A percentile compares a stretch with the other conserved stretches of the same genome.
phyloP scores from a whole-genome alignment of 2,329 filamentous ascomycete species.

The Chrysosporium queenslandicum region DNA sequence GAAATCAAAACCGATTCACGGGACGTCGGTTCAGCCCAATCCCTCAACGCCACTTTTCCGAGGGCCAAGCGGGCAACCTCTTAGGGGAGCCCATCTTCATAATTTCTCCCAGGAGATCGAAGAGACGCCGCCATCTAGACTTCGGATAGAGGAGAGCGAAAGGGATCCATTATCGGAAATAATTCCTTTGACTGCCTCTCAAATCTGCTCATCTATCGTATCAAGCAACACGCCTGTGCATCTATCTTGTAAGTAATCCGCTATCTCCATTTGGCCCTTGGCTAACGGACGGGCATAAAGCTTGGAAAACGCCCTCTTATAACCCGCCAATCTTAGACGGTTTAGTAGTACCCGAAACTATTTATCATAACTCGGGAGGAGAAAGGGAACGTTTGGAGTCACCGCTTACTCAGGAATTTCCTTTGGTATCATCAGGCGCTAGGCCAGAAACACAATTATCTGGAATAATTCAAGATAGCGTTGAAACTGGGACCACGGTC shows the following conservation, averaged over 20 bases:
- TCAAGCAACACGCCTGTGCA: background rate
- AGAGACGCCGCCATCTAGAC: conserved; percentile 11
- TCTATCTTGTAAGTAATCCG: background rate
- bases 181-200: background rate
- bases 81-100: background rate
- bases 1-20: background rate
- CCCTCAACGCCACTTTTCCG: background rate
- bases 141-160: conserved; percentile 6
- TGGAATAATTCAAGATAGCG: background rate
- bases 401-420: background rate
- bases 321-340: background rate
- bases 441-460: background rate
- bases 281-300: background rate
- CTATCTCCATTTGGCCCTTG: background rate
- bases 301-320: conserved; percentile 1
- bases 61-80: background rate
- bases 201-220: background rate
- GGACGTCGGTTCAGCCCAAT: background rate
- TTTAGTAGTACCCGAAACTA: conserved; percentile 4
- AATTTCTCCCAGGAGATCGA: conserved; percentile 7
- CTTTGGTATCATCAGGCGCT: background rate
- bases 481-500: background rate
- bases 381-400: background rate
- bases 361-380: background rate
- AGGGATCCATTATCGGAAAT: background rate